Percentiles rank a stretch among this genome's conserved stretches.
Evolutionary conservation across 1,284 basidiomycete species (phyloP).

Genomic region (Ustilago crameri): DNA sequence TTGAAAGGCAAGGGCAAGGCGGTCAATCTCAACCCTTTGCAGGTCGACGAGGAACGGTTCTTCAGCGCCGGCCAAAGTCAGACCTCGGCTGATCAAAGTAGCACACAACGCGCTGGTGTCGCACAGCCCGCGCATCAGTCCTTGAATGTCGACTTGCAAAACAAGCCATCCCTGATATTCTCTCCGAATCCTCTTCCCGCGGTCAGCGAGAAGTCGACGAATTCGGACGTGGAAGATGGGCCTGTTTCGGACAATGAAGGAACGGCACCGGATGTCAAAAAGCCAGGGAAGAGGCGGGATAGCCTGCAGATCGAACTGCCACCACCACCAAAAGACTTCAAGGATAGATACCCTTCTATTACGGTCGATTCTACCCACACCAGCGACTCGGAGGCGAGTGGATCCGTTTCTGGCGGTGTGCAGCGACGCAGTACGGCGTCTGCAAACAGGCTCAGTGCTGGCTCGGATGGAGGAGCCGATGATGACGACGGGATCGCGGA

Average conservation of each 20-base stretch:
- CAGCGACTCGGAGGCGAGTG: constrained; percentile 33
- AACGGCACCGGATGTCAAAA: background rate
- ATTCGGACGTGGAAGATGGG: constrained; percentile 28
- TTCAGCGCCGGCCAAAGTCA: constrained; percentile 14
- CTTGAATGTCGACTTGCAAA: background rate
- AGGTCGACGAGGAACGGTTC: constrained; percentile 19
- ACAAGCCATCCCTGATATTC: constrained; percentile 15
- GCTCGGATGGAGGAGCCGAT: constrained; percentile 15
- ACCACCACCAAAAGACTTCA: constrained; percentile 34
- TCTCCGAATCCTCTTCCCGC: constrained; percentile 21
- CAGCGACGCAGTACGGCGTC: constrained; percentile 24
- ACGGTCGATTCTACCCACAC: constrained; percentile 38
- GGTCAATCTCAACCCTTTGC: constrained; percentile 6
- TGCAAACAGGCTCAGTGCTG: constrained; percentile 9
- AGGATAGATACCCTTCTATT: constrained; percentile 39
- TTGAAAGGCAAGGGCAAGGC: constrained; percentile 18
- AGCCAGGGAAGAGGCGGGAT: constrained; percentile 21
- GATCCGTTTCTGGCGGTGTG: background rate
- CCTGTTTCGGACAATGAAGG: constrained; percentile 17
- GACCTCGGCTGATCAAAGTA: background rate
- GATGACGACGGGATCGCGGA: constrained; percentile 31
- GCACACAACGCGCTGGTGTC: background rate
- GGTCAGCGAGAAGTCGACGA: constrained; percentile 33
- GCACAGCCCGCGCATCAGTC: constrained; percentile 1
- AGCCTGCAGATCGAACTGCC: constrained; percentile 47